Percentiles rank a stretch among this genome's conserved stretches.
phyloP scores from a whole-genome alignment of 495 filamentous ascomycete species.

The Talaromyces wortmannii region DNA sequence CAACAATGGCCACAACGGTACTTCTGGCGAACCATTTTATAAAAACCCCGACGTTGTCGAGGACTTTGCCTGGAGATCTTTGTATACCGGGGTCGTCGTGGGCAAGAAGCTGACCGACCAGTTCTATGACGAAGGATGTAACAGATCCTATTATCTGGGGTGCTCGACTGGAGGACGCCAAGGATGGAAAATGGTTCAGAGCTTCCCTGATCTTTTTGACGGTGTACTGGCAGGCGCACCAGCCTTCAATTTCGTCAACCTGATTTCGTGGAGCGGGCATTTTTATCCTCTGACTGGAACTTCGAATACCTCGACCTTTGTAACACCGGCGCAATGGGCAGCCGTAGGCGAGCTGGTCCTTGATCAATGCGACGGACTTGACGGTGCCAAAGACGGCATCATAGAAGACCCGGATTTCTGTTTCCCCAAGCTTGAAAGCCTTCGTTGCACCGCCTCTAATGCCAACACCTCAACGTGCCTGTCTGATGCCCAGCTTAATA shows the following conservation, averaged over 20 bases:
- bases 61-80: constrained; percentile 40
- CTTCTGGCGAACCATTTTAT: constrained; percentile 41
- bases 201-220: constrained; percentile 52
- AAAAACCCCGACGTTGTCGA: constrained; percentile 42
- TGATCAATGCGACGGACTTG: constrained; percentile 57
- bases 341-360: constrained; percentile 50
- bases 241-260: constrained; percentile 40
- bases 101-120: constrained; percentile 40
- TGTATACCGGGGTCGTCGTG: constrained; percentile 45
- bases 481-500: constrained; percentile 46
- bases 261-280: constrained; percentile 46
- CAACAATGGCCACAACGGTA: constrained; percentile 54
- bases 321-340: constrained; percentile 42
- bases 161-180: constrained; percentile 52
- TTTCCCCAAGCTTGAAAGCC: constrained; percentile 39
- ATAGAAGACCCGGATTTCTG: constrained; percentile 57
- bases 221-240: constrained; percentile 58
- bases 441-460: constrained; percentile 40
- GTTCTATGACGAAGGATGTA: constrained; percentile 38
- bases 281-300: constrained; percentile 46
- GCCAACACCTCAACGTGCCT: constrained; percentile 41
- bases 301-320: constrained; percentile 37
- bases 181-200: constrained; percentile 43
- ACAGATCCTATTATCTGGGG: constrained; percentile 48
- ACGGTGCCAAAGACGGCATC: constrained; percentile 58